A percentile compares a stretch with the other conserved stretches of the same genome.
Conservation (phyloP, 768 basidiomycete genomes). For the Auricularia sp. region DNA sequence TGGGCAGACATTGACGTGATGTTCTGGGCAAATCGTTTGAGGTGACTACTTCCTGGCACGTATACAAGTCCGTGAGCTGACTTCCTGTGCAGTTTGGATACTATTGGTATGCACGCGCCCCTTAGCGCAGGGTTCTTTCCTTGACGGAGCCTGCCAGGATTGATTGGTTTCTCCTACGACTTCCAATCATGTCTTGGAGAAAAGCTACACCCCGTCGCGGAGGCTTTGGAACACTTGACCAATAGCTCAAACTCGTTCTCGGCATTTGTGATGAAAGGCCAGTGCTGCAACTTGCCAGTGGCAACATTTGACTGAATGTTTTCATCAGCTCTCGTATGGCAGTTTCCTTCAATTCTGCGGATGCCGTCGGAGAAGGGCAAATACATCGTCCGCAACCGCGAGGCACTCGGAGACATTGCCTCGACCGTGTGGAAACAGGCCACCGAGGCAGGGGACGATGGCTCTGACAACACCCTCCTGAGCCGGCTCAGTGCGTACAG, state of each 20-base stretch:
- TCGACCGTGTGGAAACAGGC: constrained; percentile 5
- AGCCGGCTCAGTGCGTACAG: neutral
- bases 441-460: constrained; percentile 2
- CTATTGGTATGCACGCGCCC: constrained; percentile 10
- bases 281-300: neutral
- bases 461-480: neutral
- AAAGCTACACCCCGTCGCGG: constrained; percentile 1
- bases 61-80: no score
- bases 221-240: constrained; percentile 6
- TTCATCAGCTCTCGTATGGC: constrained; percentile 4
- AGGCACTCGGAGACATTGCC: constrained; percentile 8
- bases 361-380: constrained; percentile 9
- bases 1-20: constrained; percentile 8
- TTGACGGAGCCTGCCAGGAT: neutral
- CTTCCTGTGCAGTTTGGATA: constrained; percentile 6
- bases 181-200: constrained; percentile 1
- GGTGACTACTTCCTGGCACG: no score
- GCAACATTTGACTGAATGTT: neutral
- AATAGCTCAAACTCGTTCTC: constrained; percentile 9
- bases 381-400: constrained; percentile 4
- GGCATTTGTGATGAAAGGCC: neutral
- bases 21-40: constrained; percentile 8
- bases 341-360: constrained; percentile 8
- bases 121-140: neutral
- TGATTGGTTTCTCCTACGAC: constrained; percentile 3